Evolutionary conservation across 257 asterid genomes (phyloP), one percentile per base, ranked within the genome.

Genomic region (Primulina tabacum): DNA sequence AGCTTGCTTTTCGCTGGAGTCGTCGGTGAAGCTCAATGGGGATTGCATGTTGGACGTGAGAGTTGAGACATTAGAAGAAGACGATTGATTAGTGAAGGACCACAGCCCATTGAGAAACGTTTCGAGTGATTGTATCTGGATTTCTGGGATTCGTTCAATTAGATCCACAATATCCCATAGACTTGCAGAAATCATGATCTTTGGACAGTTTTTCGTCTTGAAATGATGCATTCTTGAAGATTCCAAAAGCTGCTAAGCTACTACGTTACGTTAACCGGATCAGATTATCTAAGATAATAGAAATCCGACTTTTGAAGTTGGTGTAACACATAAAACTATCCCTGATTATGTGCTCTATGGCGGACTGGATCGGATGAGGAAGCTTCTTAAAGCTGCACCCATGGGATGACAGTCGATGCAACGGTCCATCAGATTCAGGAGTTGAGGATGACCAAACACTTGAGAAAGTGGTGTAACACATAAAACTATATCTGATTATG

Each of bases 91-190:
- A 7, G 80, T 71, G 18, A 83, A 59, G 74, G 81, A 86, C 89
- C 95, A 86, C 90, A 88, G 83, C 18, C 89, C 90, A 7, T 59
- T 60, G 8, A 90, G 85, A 65, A 90, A 83, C 16, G 60, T 71
- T 8, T 83, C 95, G 2, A 90, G 83, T 6, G 91, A 90, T 26
- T 61, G 78, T 74, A 86, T 81, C 37, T 90, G 90, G 0, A 83
- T 82, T 2, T 75, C 75, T 0, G 93, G 93, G 16, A 84, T 85
- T 55, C 74, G 73, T 65, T 86, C 92, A 16, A 90, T 73, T 18
- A 73, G 79, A 34, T 14, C 85, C 91, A 71, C 89, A 88, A 3
- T 86, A 72, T 9, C 88, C 87, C 73, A 80, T 67, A 12, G 69
- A 37, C 78, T 82, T 77, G 79, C 91, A 81, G 87, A 86, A 81